These are phyloP conservation scores for Quercus ilex DNA, from an alignment of 306 rosid genomes.

Conservation along the genomic window DNA sequence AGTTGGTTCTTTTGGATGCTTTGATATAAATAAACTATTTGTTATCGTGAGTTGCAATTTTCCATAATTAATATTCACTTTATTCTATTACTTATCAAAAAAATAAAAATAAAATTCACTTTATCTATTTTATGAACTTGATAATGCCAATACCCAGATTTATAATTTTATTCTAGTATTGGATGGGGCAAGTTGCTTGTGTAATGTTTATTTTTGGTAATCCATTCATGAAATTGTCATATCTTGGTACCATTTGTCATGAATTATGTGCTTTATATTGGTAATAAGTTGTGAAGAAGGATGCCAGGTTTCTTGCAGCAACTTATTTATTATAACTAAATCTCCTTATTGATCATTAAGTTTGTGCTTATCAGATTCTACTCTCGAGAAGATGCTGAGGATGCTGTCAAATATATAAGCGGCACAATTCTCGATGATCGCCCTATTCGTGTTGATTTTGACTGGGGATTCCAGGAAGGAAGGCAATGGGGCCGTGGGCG, in stretches of 20 bases:
- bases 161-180: not conserved
- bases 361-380: slow-evolving; percentile 49
- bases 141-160: not conserved
- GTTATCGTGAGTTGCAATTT: not conserved
- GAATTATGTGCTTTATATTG: not conserved
- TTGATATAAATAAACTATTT: not conserved
- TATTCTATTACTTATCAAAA: not conserved
- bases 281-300: not conserved
- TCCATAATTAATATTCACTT: not conserved
- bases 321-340: not conserved
- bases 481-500: slow-evolving; percentile 99
- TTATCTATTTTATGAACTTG: not conserved
- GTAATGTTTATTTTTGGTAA: not conserved
- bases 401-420: slow-evolving; percentile 90
- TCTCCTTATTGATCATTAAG: not conserved
- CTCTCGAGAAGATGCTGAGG: slow-evolving; percentile 94
- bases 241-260: not conserved
- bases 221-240: not conserved
- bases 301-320: not conserved
- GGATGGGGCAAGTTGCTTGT: not conserved
- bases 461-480: slow-evolving; percentile 98
- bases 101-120: not conserved
- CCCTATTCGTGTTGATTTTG: slow-evolving; percentile 99
- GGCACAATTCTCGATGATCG: slow-evolving; percentile 99
- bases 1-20: not conserved